Conservation (phyloP, 1,284 basidiomycete species). For the Sporisorium sorghi region DNA sequence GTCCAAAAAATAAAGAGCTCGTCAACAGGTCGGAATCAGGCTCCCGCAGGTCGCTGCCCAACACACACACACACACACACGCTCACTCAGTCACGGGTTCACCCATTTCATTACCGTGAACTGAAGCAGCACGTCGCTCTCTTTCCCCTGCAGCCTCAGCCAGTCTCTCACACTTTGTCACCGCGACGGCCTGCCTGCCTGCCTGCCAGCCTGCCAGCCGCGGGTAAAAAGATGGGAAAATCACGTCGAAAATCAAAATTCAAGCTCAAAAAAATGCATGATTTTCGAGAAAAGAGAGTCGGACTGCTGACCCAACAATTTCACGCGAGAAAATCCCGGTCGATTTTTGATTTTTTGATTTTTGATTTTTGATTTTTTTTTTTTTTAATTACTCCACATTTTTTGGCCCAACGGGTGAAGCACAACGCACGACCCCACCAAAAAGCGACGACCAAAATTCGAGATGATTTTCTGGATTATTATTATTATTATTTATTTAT, state of each 20-base stretch:
- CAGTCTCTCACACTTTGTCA: neutral
- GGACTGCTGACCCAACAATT: conserved; percentile 5
- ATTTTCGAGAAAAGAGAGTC: neutral
- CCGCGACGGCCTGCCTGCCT: too few relatives aligned
- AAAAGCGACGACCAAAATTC: neutral
- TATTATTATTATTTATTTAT: too few relatives aligned
- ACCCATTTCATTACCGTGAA: neutral
- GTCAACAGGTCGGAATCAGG: neutral
- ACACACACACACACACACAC: too few relatives aligned
- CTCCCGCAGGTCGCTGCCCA: neutral
- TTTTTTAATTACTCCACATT: conserved; percentile 13
- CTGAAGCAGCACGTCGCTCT: neutral
- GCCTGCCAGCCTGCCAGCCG: neutral
- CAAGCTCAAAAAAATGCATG: neutral
- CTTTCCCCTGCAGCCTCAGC: neutral
- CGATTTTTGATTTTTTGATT: too few relatives aligned
- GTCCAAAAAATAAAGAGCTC: too few relatives aligned
- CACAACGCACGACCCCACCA: conserved; percentile 4
- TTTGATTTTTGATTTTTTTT: too few relatives aligned
- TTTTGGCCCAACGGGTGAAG: neutral
- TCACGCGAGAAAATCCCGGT: conserved; percentile 1
- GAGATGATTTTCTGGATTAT: too few relatives aligned
- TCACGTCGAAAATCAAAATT: neutral
- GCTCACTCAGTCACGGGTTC: too few relatives aligned
- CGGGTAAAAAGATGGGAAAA: neutral